A percentile compares a stretch with the other conserved stretches of the same genome.
Conservation (phyloP, 441 rosid genomes). For the Euphorbia schlechtendalii region DNA sequence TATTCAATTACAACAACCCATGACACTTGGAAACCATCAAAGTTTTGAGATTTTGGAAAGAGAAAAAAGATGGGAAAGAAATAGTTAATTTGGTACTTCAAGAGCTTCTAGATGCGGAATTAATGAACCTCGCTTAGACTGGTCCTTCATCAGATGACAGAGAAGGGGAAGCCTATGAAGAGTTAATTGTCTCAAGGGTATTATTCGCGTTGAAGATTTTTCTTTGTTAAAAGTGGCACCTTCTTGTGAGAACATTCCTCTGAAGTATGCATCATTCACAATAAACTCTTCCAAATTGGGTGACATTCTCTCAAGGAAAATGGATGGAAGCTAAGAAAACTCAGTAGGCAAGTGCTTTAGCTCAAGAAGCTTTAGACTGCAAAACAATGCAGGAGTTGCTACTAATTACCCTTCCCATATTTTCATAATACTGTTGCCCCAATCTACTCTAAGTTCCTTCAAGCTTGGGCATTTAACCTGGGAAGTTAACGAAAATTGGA, state of each 20-base stretch:
- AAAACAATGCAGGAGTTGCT: background rate
- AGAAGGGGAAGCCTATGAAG: slow-evolving; percentile 12
- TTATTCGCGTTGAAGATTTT: background rate
- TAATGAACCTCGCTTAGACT: slow-evolving; percentile 5
- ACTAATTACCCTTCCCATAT: background rate
- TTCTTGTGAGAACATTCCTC: background rate
- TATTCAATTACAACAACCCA: slow-evolving; percentile 7
- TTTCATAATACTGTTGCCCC: background rate
- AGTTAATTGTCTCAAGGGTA: slow-evolving; percentile 6
- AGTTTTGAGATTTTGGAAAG: background rate
- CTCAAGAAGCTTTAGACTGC: background rate
- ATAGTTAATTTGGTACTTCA: slow-evolving; percentile 6
- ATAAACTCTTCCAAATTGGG: slow-evolving; percentile 2
- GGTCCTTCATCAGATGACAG: slow-evolving; percentile 12
- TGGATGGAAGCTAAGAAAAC: background rate
- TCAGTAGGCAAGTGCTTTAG: slow-evolving; percentile 1
- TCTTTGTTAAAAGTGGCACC: too few species aligned
- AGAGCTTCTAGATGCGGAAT: slow-evolving; percentile 14
- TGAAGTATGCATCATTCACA: background rate
- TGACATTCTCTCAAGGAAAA: background rate
- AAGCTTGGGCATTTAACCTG: slow-evolving; percentile 7
- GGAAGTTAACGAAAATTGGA: too few species aligned
- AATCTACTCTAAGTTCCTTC: slow-evolving; percentile 7
- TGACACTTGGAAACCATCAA: slow-evolving; percentile 2
- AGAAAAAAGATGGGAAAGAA: background rate